Conservation (phyloP, 2,329 filamentous ascomycete species). For the Aciculosporium take region DNA sequence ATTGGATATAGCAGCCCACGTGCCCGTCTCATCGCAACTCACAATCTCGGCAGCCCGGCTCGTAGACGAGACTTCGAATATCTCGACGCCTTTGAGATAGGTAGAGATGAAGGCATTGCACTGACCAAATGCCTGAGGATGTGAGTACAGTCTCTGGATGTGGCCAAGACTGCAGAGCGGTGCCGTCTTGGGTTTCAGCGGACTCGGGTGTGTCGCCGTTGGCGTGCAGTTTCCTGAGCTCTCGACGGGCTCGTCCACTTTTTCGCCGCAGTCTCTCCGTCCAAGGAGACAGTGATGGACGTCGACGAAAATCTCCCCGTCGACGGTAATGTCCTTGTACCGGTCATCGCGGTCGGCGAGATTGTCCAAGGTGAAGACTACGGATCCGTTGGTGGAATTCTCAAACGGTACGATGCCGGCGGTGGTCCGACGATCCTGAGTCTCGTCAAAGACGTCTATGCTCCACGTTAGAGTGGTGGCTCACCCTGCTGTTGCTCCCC, state of each 20-base stretch:
- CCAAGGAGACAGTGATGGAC: slow-evolving; percentile 83
- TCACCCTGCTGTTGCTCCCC: too few species aligned
- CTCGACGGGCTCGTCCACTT: slow-evolving; percentile 16
- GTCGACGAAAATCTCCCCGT: slow-evolving; percentile 70
- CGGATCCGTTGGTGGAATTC: slow-evolving; percentile 88
- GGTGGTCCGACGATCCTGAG: slow-evolving; percentile 49
- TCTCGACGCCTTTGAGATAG: slow-evolving; percentile 59
- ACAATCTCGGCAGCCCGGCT: slow-evolving; percentile 73
- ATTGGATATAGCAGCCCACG: slow-evolving; percentile 65
- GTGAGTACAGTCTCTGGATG: slow-evolving; percentile 70
- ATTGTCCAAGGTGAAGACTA: slow-evolving; percentile 79
- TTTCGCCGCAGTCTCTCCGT: slow-evolving; percentile 16
- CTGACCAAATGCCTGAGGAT: slow-evolving; percentile 92
- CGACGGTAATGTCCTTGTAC: slow-evolving; percentile 59
- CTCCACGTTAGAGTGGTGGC: background rate
- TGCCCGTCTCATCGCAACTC: slow-evolving; percentile 39
- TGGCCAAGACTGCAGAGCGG: slow-evolving; percentile 40
- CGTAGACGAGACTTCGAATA: slow-evolving; percentile 73
- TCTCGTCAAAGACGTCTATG: slow-evolving; percentile 63
- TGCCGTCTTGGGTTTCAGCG: slow-evolving; percentile 28
- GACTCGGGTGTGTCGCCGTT: slow-evolving; percentile 30
- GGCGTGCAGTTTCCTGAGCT: slow-evolving; percentile 34
- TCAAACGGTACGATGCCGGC: slow-evolving; percentile 87
- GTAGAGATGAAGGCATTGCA: slow-evolving; percentile 61
- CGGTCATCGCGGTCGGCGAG: slow-evolving; percentile 57